These are phyloP conservation scores for Wickerhamomyces kurtzmanii DNA, from an alignment of 805 yeast genomes.

Conservation along the genomic window DNA sequence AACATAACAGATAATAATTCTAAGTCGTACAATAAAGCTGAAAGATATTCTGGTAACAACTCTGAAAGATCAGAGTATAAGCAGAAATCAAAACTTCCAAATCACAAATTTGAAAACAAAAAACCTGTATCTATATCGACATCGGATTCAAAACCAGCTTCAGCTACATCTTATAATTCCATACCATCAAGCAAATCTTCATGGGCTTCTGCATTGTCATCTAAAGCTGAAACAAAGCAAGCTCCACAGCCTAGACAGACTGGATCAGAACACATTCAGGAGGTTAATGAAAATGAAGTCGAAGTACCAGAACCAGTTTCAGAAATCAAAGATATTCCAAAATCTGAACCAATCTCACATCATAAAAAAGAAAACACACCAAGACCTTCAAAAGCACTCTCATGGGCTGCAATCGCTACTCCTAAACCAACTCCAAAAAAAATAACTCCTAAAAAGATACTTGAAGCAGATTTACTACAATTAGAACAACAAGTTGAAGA, in stretches of 20 bases:
- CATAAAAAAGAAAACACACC: slow-evolving; percentile 6
- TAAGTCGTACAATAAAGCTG: too few species aligned
- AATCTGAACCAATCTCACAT: slow-evolving; percentile 7
- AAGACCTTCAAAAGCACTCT: slow-evolving; percentile 11
- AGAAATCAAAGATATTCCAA: slow-evolving; percentile 4
- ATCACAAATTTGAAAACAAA: slow-evolving; percentile 8
- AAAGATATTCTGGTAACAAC: too few species aligned
- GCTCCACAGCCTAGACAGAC: too few species aligned
- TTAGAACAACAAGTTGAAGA: slow-evolving; percentile 10
- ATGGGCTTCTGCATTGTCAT: slow-evolving; percentile 18
- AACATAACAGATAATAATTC: too few species aligned
- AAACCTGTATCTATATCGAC: slow-evolving; percentile 8
- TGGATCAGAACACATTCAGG: too few species aligned
- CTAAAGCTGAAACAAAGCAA: slow-evolving; percentile 12
- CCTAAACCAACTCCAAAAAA: slow-evolving; percentile 31
- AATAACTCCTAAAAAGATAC: slow-evolving; percentile 19
- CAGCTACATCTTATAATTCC: slow-evolving; percentile 10
- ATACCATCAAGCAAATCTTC: slow-evolving; percentile 11
- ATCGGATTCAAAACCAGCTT: slow-evolving; percentile 8
- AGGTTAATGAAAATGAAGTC: too few species aligned
- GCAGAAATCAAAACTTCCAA: slow-evolving; percentile 5
- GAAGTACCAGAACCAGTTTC: slow-evolving; percentile 10
- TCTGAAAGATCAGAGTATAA: slow-evolving; percentile 8
- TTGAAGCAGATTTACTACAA: slow-evolving; percentile 14
- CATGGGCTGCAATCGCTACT: slow-evolving; percentile 67